Base-by-base conservation (phyloP, 148 eudicot species). In the Chenopodium suecicum region DNA sequence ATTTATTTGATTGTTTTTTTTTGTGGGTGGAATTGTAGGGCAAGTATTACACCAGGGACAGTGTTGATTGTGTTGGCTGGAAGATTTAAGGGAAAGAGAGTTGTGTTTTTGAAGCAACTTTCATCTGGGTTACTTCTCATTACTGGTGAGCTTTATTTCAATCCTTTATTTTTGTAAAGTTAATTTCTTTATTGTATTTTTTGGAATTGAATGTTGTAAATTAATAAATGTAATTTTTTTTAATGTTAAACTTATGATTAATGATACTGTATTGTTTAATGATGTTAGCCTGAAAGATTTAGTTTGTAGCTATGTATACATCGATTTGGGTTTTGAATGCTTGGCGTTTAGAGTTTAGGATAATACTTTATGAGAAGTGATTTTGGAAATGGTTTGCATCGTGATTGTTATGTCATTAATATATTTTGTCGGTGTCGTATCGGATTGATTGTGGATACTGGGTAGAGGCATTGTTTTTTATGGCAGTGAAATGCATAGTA, bases 61-160 rank as follows among this genome's bases (percentile, higher is more conserved):
- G 94, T 91, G 70, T 85, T 90, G 89, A 90, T 90, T 16, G 60
- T 90, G 16, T 76, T 90, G 82, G 86, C 92, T 2, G 90, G 94
- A 29, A 87, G 94, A 79, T 90, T 87, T 22, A 91, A 81, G 91
- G 94, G 94, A 1, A 90, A 91, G 86, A 85, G 92, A 74, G 92
- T 88, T 70, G 94, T 91, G 13, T 91, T 91, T 82, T 80, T 90
- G 75, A 91, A 90, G 85, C 94, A 91, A 87, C 91, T 91, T 48
- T 16, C 92, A 27, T 91, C 92, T 87, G 93, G 93, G 5, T 85
- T 90, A 71, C 91, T 90, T 72, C 88, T 89, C 64, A 86, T 90
- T 46, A 90, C 93, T 67, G 94, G 92, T 90, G 54, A 84, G 86
- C 27, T 22, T 64, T 6, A 8, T 17, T 56, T 56, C 62, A 13